Evolutionary conservation across 148 eudicot genomes (phyloP), one percentile per base, ranked within the genome.

Genomic region (Gaultheria prostrata): DNA sequence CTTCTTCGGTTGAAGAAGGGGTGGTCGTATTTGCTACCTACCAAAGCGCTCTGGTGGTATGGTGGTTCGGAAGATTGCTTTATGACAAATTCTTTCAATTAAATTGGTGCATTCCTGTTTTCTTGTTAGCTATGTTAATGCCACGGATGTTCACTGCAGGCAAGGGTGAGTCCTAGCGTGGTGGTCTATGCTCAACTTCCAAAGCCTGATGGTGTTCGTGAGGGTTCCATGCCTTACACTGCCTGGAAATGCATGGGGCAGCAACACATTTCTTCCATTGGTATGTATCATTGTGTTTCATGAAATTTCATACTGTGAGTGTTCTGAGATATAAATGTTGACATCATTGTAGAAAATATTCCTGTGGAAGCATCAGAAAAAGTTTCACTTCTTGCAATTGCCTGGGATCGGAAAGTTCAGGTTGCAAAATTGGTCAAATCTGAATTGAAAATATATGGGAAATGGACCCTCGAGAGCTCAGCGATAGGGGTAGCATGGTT

Each of bases 181-280:
- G 86, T 91, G 80, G 88, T 90, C 83, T 94, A 90, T 80, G 92
- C 93, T 59, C 91, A 89, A 80, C 89, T 96, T 88, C 86, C 92
- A n/a, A 94, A 84, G 84, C 98, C 98, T 83, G 95, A 93, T 83
- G 98, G 98, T 12, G 90, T 92, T 20, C 88, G 98, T 80, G 98
- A 96, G 81, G 98, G 98, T 85, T 89, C 98, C 76, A 93, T 96
- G 94, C 98, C 98, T 59, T 96, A 94, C 87, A 93, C 98, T 85
- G 93, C 98, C 53, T 96, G 98, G 98, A 96, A 91, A 90, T 92
- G 91, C 80, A 90, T 92, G 85, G 83, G 90, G 69, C 92, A 86
- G 67, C 83, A 90, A 76, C 88, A 83, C 50, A 85, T 82, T 84
- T 89, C 94, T 82, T 84, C 91, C 24, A 75, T 87, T 87, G 98